Evolutionary conservation across 78 protist species (phyloP).

Genomic region (Emiliania huxleyi): DNA sequence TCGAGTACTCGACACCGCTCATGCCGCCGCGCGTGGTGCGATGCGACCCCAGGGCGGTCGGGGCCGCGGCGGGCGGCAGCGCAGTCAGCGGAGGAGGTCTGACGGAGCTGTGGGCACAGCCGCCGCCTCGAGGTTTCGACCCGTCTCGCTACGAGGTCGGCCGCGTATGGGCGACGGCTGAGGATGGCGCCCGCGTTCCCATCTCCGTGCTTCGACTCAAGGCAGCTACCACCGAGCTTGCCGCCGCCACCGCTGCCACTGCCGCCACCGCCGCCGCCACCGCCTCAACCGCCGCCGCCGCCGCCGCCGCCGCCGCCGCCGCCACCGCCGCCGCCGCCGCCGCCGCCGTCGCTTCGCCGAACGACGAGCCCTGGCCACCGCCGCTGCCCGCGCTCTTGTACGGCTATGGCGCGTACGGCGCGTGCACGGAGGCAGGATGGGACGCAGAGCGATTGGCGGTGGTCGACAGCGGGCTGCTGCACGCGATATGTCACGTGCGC

Average conservation of each 20-base stretch:
- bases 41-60: too few relatives aligned
- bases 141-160: not conserved
- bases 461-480: not conserved
- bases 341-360: too few relatives aligned
- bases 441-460: not conserved
- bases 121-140: not conserved
- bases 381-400: not conserved
- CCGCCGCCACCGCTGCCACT: too few relatives aligned
- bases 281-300: too few relatives aligned
- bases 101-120: not conserved
- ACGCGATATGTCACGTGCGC: slow-evolving; percentile 27
- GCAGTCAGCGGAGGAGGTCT: too few relatives aligned
- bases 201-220: not conserved
- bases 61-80: too few relatives aligned
- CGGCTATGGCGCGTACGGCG: slow-evolving; percentile 32
- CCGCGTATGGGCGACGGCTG: not conserved
- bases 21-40: not conserved
- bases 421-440: not conserved
- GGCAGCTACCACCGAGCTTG: too few relatives aligned
- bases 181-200: not conserved
- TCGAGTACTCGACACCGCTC: not conserved
- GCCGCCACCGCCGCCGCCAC: too few relatives aligned
- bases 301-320: too few relatives aligned
- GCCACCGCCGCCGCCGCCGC: too few relatives aligned
- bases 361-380: not conserved